Evolutionary conservation across 1,284 basidiomycete genomes (phyloP).

Genomic region (Malassezia yamatoensis): DNA sequence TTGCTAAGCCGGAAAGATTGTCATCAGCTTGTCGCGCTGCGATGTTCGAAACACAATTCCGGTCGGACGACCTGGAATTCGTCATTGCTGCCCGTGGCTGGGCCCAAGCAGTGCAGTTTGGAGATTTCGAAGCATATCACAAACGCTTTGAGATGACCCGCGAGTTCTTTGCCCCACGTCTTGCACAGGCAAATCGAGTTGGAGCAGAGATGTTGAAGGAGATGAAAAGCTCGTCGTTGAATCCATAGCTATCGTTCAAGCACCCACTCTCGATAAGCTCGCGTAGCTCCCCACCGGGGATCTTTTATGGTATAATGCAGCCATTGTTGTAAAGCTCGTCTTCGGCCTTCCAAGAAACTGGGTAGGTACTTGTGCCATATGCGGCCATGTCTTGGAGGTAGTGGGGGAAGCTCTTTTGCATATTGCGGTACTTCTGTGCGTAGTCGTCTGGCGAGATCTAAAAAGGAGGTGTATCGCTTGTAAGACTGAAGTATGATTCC

Average conservation of each 20-base stretch:
- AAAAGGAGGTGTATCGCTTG: conserved; percentile 9
- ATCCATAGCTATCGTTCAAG: conserved; percentile 19
- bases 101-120: conserved; percentile 66
- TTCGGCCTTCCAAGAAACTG: conserved; percentile 29
- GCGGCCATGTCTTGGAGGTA: conserved; percentile 27
- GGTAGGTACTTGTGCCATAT: conserved; percentile 37
- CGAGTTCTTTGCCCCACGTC: conserved; percentile 72
- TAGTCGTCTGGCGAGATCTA: conserved; percentile 4
- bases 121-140: conserved; percentile 79
- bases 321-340: conserved; percentile 36
- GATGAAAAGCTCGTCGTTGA: conserved; percentile 49
- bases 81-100: conserved; percentile 89
- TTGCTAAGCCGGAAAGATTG: conserved; percentile 55
- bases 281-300: conserved; percentile 26
- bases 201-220: conserved; percentile 85
- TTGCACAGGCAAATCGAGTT: conserved; percentile 71
- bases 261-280: conserved; percentile 26
- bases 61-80: conserved; percentile 84
- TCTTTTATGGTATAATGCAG: conserved; percentile 28
- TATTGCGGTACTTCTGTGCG: conserved; percentile 11
- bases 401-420: conserved; percentile 19
- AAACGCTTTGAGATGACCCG: conserved; percentile 69
- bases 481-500: background rate
- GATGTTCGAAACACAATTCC: conserved; percentile 67
- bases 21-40: conserved; percentile 54